Evolutionary conservation across 345 rosid species (phyloP).

Genomic region (Dimocarpus longan): DNA sequence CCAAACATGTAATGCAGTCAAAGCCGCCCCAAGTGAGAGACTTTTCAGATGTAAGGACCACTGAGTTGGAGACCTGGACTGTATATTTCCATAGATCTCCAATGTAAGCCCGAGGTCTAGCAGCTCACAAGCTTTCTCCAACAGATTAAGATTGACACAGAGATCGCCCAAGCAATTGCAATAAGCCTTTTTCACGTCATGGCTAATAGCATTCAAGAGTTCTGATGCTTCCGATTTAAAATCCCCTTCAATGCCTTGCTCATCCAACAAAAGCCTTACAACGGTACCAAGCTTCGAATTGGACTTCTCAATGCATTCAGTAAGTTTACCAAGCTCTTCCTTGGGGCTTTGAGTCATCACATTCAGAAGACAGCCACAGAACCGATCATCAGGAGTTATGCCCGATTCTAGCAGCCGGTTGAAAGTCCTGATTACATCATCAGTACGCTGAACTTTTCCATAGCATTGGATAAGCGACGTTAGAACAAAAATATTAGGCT

Average conservation of each 20-base stretch:
- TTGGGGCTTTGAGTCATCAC: constrained; percentile 81
- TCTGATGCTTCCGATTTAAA: constrained; percentile 59
- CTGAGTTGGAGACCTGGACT: constrained; percentile 73
- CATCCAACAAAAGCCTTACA: constrained; percentile 62
- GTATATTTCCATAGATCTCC: constrained; percentile 64
- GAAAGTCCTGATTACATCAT: constrained; percentile 75
- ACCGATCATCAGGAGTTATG: constrained; percentile 80
- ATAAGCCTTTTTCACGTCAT: constrained; percentile 77
- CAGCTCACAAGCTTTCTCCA: constrained; percentile 80
- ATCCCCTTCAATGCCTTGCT: constrained; percentile 39
- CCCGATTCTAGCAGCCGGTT: constrained; percentile 55
- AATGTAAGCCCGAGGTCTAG: constrained; percentile 66
- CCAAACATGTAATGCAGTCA: constrained; percentile 90
- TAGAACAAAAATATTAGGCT: constrained; percentile 79
- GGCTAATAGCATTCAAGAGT: constrained; percentile 53
- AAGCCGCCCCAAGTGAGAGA: constrained; percentile 87
- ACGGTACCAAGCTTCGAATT: constrained; percentile 75
- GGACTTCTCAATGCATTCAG: constrained; percentile 70
- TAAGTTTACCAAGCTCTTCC: constrained; percentile 65
- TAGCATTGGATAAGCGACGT: constrained; percentile 96
- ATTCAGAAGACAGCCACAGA: constrained; percentile 81
- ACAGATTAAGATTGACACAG: constrained; percentile 68
- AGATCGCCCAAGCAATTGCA: constrained; percentile 90
- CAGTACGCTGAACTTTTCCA: constrained; percentile 72
- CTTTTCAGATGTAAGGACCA: constrained; percentile 88